phyloP scores from a whole-genome alignment of 345 rosid genomes.

The Boechera divaricarpa region DNA sequence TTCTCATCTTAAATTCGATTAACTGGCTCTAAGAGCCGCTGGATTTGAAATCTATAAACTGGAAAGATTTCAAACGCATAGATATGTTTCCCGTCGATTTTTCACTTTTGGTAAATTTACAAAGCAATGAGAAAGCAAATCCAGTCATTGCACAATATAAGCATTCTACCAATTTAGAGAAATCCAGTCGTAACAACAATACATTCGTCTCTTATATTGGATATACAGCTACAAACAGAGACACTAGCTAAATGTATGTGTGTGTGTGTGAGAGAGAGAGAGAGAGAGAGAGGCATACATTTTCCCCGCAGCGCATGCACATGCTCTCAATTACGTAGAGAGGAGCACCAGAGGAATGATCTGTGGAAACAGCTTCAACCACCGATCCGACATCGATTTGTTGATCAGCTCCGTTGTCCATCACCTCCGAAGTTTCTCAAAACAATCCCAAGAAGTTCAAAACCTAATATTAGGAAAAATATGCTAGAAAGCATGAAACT shows the following conservation, averaged over 20 bases:
- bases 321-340: constrained; percentile 86
- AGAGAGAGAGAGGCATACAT: constrained; percentile 48
- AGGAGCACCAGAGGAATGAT: constrained; percentile 60
- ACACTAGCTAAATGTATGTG: not conserved
- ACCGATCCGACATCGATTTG: constrained; percentile 70
- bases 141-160: not conserved
- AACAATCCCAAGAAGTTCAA: constrained; percentile 16
- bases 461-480: not conserved
- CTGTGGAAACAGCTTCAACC: constrained; percentile 77
- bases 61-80: not conserved
- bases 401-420: constrained; percentile 46
- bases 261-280: too few species aligned
- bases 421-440: not conserved
- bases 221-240: not conserved
- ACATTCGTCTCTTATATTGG: too few species aligned
- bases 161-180: not conserved
- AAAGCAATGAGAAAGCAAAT: not conserved
- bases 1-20: not conserved
- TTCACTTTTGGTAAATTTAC: not conserved
- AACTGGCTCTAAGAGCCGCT: not conserved
- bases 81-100: not conserved
- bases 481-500: not conserved
- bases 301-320: constrained; percentile 89
- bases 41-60: not conserved
- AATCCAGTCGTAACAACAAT: not conserved